Evolutionary conservation across 345 rosid species (phyloP).

Genomic region (Corymbia maculata): DNA sequence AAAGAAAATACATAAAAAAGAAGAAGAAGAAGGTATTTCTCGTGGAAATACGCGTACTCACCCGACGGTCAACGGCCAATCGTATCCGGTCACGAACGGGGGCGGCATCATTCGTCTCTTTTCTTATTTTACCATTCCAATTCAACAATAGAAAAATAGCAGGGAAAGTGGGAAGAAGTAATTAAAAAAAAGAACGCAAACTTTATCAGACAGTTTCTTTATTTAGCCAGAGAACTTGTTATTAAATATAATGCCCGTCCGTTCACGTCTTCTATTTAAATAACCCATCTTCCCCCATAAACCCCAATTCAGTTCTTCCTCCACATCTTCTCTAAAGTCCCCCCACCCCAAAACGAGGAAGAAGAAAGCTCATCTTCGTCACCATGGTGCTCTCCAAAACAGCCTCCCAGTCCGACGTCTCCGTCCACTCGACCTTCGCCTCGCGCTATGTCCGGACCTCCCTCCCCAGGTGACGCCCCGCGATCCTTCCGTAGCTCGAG

Average conservation of each 20-base stretch:
- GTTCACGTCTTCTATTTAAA: not conserved
- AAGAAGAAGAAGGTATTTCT: too few relatives aligned
- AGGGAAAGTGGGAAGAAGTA: not conserved
- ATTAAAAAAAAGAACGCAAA: not conserved
- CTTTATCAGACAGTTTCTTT: not conserved
- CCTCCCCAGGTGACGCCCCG: conserved; percentile 34
- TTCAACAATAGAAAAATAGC: not conserved
- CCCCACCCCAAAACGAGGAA: not conserved
- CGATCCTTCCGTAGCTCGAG: not conserved
- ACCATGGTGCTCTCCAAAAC: conserved; percentile 55
- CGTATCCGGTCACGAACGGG: not conserved
- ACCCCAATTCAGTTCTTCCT: not conserved
- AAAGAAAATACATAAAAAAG: not conserved
- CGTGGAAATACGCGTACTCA: not conserved
- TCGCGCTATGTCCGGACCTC: conserved; percentile 76
- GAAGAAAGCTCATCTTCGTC: not conserved
- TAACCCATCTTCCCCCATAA: not conserved
- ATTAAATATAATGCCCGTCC: not conserved
- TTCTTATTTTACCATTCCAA: not conserved
- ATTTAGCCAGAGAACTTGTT: not conserved
- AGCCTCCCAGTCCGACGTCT: conserved; percentile 41
- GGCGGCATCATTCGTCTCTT: not conserved
- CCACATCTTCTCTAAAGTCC: not conserved
- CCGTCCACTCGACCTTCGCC: conserved; percentile 74
- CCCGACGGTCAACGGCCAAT: not conserved